Evolutionary conservation across 1,284 basidiomycete species (phyloP), one percentile per base, ranked within the genome.

Genomic region (Ceratobasidium sp.): DNA sequence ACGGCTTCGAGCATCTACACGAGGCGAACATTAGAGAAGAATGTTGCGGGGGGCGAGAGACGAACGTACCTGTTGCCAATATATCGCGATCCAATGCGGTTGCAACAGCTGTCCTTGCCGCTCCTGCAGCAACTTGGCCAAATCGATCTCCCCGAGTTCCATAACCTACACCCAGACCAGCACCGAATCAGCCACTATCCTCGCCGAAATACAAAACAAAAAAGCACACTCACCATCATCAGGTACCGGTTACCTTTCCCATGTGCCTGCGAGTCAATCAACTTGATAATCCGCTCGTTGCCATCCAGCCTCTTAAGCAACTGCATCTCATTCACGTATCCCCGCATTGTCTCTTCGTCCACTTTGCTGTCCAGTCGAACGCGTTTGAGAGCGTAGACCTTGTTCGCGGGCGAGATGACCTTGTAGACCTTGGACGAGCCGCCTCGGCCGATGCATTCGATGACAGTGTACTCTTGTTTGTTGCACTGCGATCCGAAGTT

Each of bases 321-420:
- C 15, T 91, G 89, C 78, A 98, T 98, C 85, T 98, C 96, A 82
- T 98, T 97, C 87, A 94, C 93, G 83, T 97, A 98, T n/a, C 94
- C 77, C 58, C 88, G 89, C 84, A 96, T 92, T 13, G 95, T 94
- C 79, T 97, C 95, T 0, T 89, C 83, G 80, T 98, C 96, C 5
- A 91, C 91, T 81, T 91, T 92, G 11, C 45, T 39, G 81, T 97
- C 94, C 17, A 98, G 86, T 20, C 91, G 89, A 23, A 98, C 96
- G 49, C 92, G 90, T 83, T 98, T 98, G 82, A 98, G 88, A 13
- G 96, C 96, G 81, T 89, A 95, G 53, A 97, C 87, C 81, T 93
- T 91, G 82, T 93, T 93, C 65, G 87, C 86, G 31, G 88, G 86
- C 81, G 90, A 93, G 82, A 97, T 88, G 13, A 97, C 95, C 35